Evolutionary conservation across 1,139 yeast genomes (phyloP).

Genomic region (Yamadazyma friedrichii): DNA sequence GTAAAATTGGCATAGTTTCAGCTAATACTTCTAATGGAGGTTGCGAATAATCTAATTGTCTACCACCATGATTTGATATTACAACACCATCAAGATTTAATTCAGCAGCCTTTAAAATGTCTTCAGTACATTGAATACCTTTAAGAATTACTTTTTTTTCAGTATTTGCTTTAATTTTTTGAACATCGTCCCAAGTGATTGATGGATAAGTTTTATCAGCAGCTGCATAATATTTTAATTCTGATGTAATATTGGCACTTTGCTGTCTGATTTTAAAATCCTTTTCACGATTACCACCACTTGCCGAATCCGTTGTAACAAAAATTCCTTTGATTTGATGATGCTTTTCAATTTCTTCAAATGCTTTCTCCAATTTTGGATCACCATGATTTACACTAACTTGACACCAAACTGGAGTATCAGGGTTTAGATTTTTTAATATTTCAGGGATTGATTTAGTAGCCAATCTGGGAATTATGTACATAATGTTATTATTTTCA

Average conservation of each 20-base stretch:
- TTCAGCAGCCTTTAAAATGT: slow-evolving; percentile 40
- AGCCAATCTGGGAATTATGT: slow-evolving; percentile 55
- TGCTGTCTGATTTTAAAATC: slow-evolving; percentile 11
- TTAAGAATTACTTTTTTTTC: slow-evolving; percentile 33
- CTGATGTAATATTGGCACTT: neutral
- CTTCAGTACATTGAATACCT: slow-evolving; percentile 53
- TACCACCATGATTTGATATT: slow-evolving; percentile 56
- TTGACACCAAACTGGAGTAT: slow-evolving; percentile 34
- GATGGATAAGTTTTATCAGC: slow-evolving; percentile 33
- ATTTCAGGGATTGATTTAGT: slow-evolving; percentile 53
- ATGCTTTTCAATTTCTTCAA: slow-evolving; percentile 7
- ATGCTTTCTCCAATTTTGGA: slow-evolving; percentile 13
- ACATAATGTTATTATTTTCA: slow-evolving; percentile 42
- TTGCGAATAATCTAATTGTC: slow-evolving; percentile 49
- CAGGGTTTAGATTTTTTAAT: neutral
- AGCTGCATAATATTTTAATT: neutral
- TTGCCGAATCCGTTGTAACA: slow-evolving; percentile 25
- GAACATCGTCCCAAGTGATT: slow-evolving; percentile 54
- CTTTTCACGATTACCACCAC: slow-evolving; percentile 25
- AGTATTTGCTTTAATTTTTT: neutral
- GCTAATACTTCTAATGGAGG: slow-evolving; percentile 50
- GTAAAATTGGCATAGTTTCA: slow-evolving; percentile 42
- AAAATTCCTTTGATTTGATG: slow-evolving; percentile 24
- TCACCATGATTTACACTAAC: slow-evolving; percentile 42
- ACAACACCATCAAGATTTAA: slow-evolving; percentile 47